phyloP scores from a whole-genome alignment of 495 filamentous ascomycete genomes.

The Penicillium crystallinum region DNA sequence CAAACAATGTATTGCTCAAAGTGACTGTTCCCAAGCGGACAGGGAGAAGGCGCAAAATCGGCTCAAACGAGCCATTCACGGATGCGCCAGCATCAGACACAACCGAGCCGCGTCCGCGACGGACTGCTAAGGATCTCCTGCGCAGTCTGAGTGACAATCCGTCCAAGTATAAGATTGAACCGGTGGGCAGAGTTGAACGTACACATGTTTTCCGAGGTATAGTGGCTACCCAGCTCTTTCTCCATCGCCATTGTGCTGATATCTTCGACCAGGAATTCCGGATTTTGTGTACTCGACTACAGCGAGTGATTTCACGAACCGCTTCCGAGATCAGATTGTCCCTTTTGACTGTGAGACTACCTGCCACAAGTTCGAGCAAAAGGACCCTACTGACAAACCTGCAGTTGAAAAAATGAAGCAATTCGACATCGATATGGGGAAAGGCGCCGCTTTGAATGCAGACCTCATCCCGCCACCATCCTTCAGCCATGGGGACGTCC shows the following conservation, averaged over 20 bases:
- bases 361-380: neutral
- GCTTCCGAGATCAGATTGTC: slow-evolving; percentile 59
- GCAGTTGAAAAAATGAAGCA: slow-evolving; percentile 63
- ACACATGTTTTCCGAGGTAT: slow-evolving; percentile 83
- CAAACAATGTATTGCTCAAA: slow-evolving; percentile 80
- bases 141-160: slow-evolving; percentile 68
- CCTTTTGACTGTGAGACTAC: slow-evolving; percentile 55
- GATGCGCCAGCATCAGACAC: slow-evolving; percentile 11
- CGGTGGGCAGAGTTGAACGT: slow-evolving; percentile 65
- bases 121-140: slow-evolving; percentile 42
- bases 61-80: slow-evolving; percentile 59
- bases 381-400: slow-evolving; percentile 3
- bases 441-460: slow-evolving; percentile 50
- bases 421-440: slow-evolving; percentile 65
- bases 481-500: slow-evolving; percentile 61
- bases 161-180: slow-evolving; percentile 61
- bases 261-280: slow-evolving; percentile 40
- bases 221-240: neutral
- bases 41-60: slow-evolving; percentile 75
- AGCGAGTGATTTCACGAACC: slow-evolving; percentile 56
- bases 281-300: slow-evolving; percentile 74
- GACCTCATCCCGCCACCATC: slow-evolving; percentile 77
- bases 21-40: slow-evolving; percentile 82
- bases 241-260: neutral
- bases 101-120: slow-evolving; percentile 14